These are phyloP conservation scores for Croton setiger DNA, from an alignment of 441 rosid species.

Conservation along the genomic window DNA sequence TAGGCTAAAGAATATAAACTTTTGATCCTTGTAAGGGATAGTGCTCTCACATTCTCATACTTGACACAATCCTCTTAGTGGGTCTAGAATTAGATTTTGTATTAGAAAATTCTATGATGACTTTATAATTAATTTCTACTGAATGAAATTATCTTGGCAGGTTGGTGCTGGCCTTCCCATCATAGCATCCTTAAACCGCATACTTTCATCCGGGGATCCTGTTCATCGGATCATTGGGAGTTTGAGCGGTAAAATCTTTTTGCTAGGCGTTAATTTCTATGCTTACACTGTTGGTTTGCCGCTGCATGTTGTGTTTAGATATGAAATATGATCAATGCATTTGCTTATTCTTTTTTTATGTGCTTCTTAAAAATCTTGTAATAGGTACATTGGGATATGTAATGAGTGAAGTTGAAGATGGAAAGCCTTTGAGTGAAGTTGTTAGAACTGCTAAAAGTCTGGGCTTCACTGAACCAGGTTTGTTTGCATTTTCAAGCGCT, in stretches of 20 bases:
- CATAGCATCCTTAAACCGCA: constrained; percentile 71
- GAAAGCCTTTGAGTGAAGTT: constrained; percentile 84
- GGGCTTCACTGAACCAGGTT: constrained; percentile 98
- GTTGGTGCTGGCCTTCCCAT: constrained; percentile 99
- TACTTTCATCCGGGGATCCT: constrained; percentile 82
- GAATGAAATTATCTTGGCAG: constrained; percentile 35
- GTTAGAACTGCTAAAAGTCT: constrained; percentile 68
- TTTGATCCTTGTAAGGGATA: background rate
- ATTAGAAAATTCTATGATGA: constrained; percentile 9
- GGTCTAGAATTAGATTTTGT: background rate
- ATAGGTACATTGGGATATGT: constrained; percentile 93
- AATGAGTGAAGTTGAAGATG: constrained; percentile 93
- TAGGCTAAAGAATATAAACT: background rate
- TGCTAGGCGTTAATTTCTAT: constrained; percentile 17
- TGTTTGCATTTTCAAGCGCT: constrained; percentile 17
- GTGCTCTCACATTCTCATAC: background rate
- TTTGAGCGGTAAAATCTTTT: constrained; percentile 65
- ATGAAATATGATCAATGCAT: background rate
- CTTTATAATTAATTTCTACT: constrained; percentile 12
- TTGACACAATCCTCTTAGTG: constrained; percentile 4
- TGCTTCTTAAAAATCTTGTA: constrained; percentile 15
- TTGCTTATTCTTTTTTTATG: constrained; percentile 9
- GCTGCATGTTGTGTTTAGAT: constrained; percentile 10
- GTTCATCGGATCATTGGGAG: constrained; percentile 65
- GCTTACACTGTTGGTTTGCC: constrained; percentile 1